Evolutionary conservation across 164 flowering plant genomes (phyloP).

Genomic region (Chloranthus sessilifolius): DNA sequence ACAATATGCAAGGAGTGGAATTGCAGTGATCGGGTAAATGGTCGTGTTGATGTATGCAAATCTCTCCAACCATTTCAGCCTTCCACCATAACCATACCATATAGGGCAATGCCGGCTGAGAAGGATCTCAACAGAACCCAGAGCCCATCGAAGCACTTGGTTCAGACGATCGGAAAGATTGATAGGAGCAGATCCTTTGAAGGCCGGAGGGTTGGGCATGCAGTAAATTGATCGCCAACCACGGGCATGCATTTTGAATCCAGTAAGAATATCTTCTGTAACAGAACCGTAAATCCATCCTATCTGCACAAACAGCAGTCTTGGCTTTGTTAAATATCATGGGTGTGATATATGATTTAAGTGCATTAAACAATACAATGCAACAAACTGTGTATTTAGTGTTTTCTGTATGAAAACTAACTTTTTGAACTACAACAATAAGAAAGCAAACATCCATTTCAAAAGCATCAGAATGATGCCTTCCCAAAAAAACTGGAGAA

Average conservation of each 20-base stretch:
- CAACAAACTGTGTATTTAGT: too few species aligned
- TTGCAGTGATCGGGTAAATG: slow-evolving; percentile 38
- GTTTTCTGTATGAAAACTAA: too few species aligned
- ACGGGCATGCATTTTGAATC: slow-evolving; percentile 54
- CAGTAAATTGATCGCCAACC: slow-evolving; percentile 55
- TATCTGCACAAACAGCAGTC: slow-evolving; percentile 24
- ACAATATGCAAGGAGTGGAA: slow-evolving; percentile 43
- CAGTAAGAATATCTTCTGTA: slow-evolving; percentile 52
- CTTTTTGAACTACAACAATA: too few species aligned
- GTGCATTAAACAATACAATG: too few species aligned
- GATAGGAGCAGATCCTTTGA: slow-evolving; percentile 51
- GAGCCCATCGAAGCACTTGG: slow-evolving; percentile 56
- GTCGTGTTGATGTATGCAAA: slow-evolving; percentile 46
- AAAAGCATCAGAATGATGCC: too few species aligned
- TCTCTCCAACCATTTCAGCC: slow-evolving; percentile 41
- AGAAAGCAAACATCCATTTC: too few species aligned
- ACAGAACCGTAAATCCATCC: slow-evolving; percentile 57
- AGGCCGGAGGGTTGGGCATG: slow-evolving; percentile 40
- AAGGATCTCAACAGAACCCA: slow-evolving; percentile 49
- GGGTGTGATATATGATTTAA: too few species aligned
- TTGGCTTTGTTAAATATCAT: too few species aligned
- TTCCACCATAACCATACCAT: slow-evolving; percentile 51
- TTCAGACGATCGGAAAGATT: slow-evolving; percentile 51
- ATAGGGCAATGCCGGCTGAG: slow-evolving; percentile 47
- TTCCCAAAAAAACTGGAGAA: too few species aligned